Evolutionary conservation across 257 asterid genomes (phyloP), one percentile per base, ranked within the genome.

Genomic region (Oldenlandia corymbosa): DNA sequence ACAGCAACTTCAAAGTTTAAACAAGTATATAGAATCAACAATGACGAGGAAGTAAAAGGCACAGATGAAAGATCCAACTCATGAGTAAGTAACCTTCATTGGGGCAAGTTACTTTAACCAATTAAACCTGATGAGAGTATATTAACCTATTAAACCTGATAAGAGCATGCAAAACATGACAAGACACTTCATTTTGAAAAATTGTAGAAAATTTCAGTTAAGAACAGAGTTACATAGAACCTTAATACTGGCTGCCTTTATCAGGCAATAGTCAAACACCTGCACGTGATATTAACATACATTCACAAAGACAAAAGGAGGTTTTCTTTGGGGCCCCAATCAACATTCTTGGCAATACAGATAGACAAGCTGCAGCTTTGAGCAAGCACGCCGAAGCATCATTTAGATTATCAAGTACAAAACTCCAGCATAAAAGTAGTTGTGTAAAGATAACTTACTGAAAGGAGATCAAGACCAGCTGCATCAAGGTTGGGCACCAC

Each of bases 381-480:
- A 43, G 51, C 45, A 26, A 58, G 16, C n/a, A 50, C 32, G 21
- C 45, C 1, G 8, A 49, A 21, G 58, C 56, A 67, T 47, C 24
- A 8, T n/a, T 30, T 31, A 10, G 16, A 32, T 2, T 32, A 14
- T 18, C 20, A 32, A 48, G 31, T 5, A 30, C 11, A 18, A 5
- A 9, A 10, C 17, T 47, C 42, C 43, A 28, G 45, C 10, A 21
- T 47, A 67, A 41, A 39, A 36, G 17, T 30, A 27, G 9, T 61
- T 48, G 26, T 65, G 58, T 20, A 63, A 43, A 70, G 39, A 62
- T 41, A 73, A 83, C 98, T 77, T 91, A 91, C 98, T 52, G 66
- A 36, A 31, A 91, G 94, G 75, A 91, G 96, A 76, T 91, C 96
- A 65, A 84, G 83, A 62, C 98, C 98, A 71, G 79, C 60, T 36